Conservation (phyloP, 305 asterid genomes). For the Fraxinus dipetala region DNA sequence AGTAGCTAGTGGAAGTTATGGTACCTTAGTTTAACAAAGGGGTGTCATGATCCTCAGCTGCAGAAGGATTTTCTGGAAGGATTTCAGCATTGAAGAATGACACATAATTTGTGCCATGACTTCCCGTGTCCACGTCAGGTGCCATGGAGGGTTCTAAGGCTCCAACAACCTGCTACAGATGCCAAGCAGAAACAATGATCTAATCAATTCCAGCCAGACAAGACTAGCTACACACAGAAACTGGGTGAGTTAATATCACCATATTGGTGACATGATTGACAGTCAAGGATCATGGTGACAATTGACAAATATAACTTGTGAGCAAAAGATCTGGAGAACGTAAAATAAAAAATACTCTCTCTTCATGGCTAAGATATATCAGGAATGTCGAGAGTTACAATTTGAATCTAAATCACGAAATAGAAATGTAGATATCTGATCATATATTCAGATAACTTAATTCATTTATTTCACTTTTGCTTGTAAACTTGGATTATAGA, state of each 20-base stretch:
- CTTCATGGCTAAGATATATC: not conserved
- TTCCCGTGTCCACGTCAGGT: conserved; percentile 23
- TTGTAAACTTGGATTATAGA: not conserved
- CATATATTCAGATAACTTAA: not conserved
- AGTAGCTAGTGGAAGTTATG: not conserved
- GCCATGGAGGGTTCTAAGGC: conserved; percentile 11
- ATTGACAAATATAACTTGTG: not conserved
- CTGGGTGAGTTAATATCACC: not conserved
- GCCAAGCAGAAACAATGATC: not conserved
- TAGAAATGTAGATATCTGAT: not conserved
- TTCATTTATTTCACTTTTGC: not conserved
- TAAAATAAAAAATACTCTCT: not conserved
- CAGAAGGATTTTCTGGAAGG: conserved; percentile 24
- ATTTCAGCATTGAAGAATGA: conserved; percentile 14
- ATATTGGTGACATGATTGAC: not conserved
- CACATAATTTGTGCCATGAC: conserved; percentile 19
- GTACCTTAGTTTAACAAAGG: conserved; percentile 26
- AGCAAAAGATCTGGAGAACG: not conserved
- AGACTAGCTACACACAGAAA: not conserved
- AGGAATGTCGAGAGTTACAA: not conserved
- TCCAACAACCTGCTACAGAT: conserved; percentile 22
- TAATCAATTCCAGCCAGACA: not conserved
- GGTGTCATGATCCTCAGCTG: conserved; percentile 21
- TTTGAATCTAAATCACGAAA: not conserved
- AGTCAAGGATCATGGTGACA: not conserved